A percentile compares a stretch with the other conserved stretches of the same genome.
Conservation (phyloP, 306 rosid species). For the Quercus alba region DNA sequence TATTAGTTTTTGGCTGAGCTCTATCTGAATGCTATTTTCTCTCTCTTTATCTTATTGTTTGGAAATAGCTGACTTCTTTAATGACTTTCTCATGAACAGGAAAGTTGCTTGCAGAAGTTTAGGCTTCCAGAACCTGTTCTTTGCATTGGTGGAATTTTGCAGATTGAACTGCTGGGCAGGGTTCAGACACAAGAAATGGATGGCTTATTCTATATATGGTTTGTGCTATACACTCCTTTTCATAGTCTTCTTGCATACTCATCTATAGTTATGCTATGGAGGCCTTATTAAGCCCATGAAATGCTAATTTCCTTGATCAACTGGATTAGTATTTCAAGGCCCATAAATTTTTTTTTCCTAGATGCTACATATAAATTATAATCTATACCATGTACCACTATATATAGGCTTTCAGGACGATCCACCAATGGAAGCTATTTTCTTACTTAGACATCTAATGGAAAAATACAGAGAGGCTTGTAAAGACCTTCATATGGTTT, state of each 20-base stretch:
- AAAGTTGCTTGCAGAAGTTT: slow-evolving; percentile 59
- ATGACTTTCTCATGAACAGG: slow-evolving; percentile 43
- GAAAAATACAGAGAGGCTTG: too few relatives aligned
- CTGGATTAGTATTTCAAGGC: background rate
- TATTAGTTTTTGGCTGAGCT: background rate
- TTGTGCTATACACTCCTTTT: slow-evolving; percentile 17
- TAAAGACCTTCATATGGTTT: too few relatives aligned
- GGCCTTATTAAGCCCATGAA: slow-evolving; percentile 7
- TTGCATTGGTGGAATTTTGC: slow-evolving; percentile 88
- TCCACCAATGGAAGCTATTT: background rate
- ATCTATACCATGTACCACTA: background rate
- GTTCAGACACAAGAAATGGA: slow-evolving; percentile 87
- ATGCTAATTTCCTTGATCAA: background rate
- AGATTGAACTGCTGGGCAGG: slow-evolving; percentile 87
- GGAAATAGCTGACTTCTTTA: slow-evolving; percentile 6
- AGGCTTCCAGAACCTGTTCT: slow-evolving; percentile 88
- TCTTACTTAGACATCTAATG: background rate
- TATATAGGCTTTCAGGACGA: background rate
- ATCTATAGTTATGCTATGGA: background rate
- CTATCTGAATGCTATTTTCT: background rate
- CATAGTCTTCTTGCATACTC: background rate
- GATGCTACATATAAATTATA: too few relatives aligned
- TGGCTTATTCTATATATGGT: slow-evolving; percentile 83
- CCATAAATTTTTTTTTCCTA: background rate
- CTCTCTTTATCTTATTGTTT: background rate